Percentiles rank a stretch among this genome's conserved stretches.
These are phyloP conservation scores for Pythium apleroticum DNA, from an alignment of 352 stramenopile genomes.

Conservation along the genomic window DNA sequence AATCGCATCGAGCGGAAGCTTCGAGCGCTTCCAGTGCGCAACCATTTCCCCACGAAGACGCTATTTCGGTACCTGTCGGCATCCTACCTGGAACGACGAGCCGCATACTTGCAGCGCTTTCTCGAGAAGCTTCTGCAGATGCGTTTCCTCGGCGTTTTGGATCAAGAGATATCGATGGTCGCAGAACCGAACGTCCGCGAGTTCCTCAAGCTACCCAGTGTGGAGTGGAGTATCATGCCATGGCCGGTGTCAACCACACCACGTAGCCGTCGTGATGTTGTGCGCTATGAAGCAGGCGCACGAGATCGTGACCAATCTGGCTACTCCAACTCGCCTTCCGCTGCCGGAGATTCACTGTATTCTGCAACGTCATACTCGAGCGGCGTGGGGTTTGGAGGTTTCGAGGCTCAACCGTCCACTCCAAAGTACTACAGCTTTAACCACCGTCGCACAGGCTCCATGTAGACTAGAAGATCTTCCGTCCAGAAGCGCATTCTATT, in stretches of 20 bases:
- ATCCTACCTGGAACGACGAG: constrained; percentile 60
- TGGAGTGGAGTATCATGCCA: constrained; percentile 72
- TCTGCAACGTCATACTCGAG: constrained; percentile 32
- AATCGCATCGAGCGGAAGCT: constrained; percentile 58
- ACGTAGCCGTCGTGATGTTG: neutral
- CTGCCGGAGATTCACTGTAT: neutral
- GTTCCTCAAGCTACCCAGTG: constrained; percentile 65
- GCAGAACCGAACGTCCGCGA: constrained; percentile 62
- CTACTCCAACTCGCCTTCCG: constrained; percentile 2
- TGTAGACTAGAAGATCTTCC: constrained; percentile 30
- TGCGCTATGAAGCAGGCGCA: neutral
- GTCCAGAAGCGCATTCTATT: neutral
- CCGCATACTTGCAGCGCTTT: constrained; percentile 60
- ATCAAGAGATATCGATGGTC: constrained; percentile 65
- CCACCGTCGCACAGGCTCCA: constrained; percentile 51
- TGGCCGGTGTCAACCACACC: constrained; percentile 25
- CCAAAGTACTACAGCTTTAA: constrained; percentile 35
- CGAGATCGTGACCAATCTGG: neutral
- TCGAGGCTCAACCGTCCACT: constrained; percentile 13
- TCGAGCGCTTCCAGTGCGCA: constrained; percentile 41
- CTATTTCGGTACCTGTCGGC: constrained; percentile 61
- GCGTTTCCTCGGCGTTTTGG: constrained; percentile 60
- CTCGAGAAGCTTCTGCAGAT: constrained; percentile 57
- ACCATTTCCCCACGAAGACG: constrained; percentile 69
- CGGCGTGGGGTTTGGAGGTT: neutral